Evolutionary conservation across 495 filamentous ascomycete species (phyloP), one percentile per base, ranked within the genome.

Genomic region (Penicillium fimorum): DNA sequence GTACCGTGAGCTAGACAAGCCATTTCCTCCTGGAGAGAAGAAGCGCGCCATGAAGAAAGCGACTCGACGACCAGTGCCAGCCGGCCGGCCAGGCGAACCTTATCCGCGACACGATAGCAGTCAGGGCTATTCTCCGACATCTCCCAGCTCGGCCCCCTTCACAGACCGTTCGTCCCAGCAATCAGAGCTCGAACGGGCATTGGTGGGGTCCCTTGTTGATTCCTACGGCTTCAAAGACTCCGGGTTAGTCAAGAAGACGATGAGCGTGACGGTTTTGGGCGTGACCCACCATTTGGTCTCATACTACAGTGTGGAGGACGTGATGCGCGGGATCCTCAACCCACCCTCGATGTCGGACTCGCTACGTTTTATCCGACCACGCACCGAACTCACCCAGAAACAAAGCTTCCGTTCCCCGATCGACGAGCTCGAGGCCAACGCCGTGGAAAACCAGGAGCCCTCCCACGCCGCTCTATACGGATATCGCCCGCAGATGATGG

Each of bases 161-260:
- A 67, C 73, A 13, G 69, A 78, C 15, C 70, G 72, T 17, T 55
- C 76, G 2, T 32, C 45, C 33, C 72, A 75, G 30, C 76, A 76
- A 54, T 75, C 73, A 30, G 84, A 82, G 53, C 65, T 80, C 40
- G 87, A 92, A 52, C 81, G 92, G 18, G 78, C 82, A 4, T 75
- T 91, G 53, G 82, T 94, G 35, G 92, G 92, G 29, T 96, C 91
- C 8, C 78, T 96, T 25, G 79, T 89, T 3, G 91, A 96, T 70
- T 90, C 87, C 0, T 96, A 96, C 67, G 85, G 84, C 22, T 96
- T 96, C 80, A 93, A 91, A 72, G 80, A 85, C 41, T 82, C 85
- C 2, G 92, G 92, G 0, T 70, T 96, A 53, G 83, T 96, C 27
- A 97, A 97, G 76, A 96, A 96, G 79, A 96, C 92, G 0, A 89